phyloP scores from a whole-genome alignment of 1,284 basidiomycete species.

The Irpex sp. region DNA sequence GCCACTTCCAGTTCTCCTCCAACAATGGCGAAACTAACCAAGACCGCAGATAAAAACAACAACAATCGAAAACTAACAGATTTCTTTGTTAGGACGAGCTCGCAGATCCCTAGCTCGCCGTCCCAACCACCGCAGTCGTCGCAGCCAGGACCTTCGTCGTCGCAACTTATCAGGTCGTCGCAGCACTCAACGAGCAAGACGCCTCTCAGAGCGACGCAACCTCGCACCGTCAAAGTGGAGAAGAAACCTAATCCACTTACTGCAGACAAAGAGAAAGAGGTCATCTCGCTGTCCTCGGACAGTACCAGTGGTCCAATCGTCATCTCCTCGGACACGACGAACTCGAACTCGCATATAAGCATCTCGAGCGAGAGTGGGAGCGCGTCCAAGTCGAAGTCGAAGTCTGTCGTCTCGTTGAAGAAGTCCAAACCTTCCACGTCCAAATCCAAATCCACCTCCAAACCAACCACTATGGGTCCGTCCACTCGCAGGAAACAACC shows the following conservation, averaged over 20 bases:
- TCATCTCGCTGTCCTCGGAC: constrained; percentile 12
- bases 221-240: neutral
- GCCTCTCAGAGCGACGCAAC: neutral
- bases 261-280: constrained; percentile 4
- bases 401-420: neutral
- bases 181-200: neutral
- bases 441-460: neutral
- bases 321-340: constrained; percentile 9
- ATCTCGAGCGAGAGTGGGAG: constrained; percentile 9
- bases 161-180: neutral
- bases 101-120: constrained; percentile 8
- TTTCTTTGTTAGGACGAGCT: constrained; percentile 13
- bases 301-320: constrained; percentile 4
- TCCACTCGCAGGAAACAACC: neutral
- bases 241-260: constrained; percentile 2
- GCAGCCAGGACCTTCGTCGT: neutral
- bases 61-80: constrained; percentile 11
- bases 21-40: constrained; percentile 14
- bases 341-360: constrained; percentile 10
- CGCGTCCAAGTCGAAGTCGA: neutral
- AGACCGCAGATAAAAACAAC: constrained; percentile 12
- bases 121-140: constrained; percentile 5
- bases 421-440: neutral
- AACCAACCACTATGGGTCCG: no score
- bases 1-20: neutral